Evolutionary conservation across 2,329 filamentous ascomycete species (phyloP), one percentile per base, ranked within the genome.

Genomic region (Epichloe elymi): DNA sequence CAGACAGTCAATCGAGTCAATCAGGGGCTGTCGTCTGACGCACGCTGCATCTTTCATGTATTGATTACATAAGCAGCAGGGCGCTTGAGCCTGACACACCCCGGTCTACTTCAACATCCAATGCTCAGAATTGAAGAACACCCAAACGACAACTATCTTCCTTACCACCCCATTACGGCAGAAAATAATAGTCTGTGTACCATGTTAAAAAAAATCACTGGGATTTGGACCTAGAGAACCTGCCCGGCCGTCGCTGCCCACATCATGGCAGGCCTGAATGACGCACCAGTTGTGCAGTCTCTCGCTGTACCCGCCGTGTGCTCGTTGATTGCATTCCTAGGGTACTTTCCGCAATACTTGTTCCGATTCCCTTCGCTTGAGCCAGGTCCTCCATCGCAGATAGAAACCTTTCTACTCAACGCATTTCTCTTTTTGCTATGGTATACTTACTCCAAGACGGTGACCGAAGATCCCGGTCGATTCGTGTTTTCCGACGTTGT

Each of bases 251-350:
- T 50, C 35, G 17, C 37, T 35, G 17, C 30, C n/a, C 10, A 10
- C 41, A 52, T 48, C 49, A 73, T 73, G 70, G 67, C 69, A 50
- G 70, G 68, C 65, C 55, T 70, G 62, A 63, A 64, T 59, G 63
- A 68, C 54, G 65, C 69, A 60, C 64, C 68, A 50, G 58, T 70
- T 42, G 60, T 80, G 54, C 73, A 76, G 60, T 65, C 67, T 47
- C 70, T 88, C 48, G 83, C 84, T 53, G 78, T 89, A n/a, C 84
- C 85, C 14, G 76, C 73, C 52, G 84, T 86, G 43, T 80, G 80
- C 56, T 51, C 73, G 7, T 69, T 91, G 14, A 85, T 90, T 53
- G 62, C 69, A 49, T 86, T 88, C 62, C 75, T 90, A 3, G 78
- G 80, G 54, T 88, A 85, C 69, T 76, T 78, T 46, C 85, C 86